Conservation (phyloP, 2,329 filamentous ascomycete genomes). For the Teratosphaeria gauchensis region DNA sequence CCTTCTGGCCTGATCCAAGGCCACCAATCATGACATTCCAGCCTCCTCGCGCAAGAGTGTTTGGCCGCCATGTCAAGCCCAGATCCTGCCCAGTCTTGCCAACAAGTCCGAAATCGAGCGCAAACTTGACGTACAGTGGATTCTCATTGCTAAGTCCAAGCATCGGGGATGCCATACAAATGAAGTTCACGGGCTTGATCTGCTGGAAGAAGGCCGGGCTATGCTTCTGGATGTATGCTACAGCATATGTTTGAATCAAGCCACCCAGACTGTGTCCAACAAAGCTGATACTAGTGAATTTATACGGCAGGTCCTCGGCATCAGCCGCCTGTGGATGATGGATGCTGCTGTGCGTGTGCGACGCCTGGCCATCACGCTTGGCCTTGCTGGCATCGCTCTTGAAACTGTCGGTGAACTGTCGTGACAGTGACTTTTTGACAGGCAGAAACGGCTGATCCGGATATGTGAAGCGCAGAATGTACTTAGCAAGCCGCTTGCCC, state of each 20-base stretch:
- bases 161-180: constrained; percentile 77
- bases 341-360: constrained; percentile 54
- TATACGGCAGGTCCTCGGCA: constrained; percentile 53
- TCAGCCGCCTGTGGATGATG: constrained; percentile 38
- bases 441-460: constrained; percentile 87
- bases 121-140: constrained; percentile 92
- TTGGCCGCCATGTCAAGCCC: constrained; percentile 86
- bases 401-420: constrained; percentile 41
- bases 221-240: constrained; percentile 94
- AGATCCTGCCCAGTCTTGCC: constrained; percentile 94
- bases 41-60: constrained; percentile 72
- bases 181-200: constrained; percentile 83
- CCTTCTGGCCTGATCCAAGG: constrained; percentile 53
- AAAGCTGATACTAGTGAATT: constrained; percentile 90
- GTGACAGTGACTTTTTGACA: constrained; percentile 43
- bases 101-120: constrained; percentile 88
- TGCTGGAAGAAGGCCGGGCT: constrained; percentile 81
- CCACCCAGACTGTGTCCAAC: constrained; percentile 87
- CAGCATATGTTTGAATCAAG: constrained; percentile 82
- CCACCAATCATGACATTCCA: constrained; percentile 84
- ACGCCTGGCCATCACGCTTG: constrained; percentile 35
- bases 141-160: constrained; percentile 94
- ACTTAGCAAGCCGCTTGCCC: constrained; percentile 86
- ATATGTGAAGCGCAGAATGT: constrained; percentile 80
- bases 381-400: constrained; percentile 35